phyloP scores from a whole-genome alignment of 805 yeast genomes.

The Kodamaea jinghongensis region DNA sequence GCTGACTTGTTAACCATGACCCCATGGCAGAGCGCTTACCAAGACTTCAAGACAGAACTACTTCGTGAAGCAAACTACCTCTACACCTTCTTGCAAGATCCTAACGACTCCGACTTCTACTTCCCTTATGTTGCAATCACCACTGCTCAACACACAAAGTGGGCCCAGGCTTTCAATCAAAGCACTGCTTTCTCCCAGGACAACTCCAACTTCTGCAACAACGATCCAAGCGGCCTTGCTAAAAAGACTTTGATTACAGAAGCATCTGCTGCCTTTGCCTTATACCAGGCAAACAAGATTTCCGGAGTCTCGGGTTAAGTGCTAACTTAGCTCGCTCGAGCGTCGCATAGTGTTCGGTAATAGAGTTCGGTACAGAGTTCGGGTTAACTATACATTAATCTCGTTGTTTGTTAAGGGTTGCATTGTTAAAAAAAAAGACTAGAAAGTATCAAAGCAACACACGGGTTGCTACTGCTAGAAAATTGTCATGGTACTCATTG shows the following conservation, averaged over 20 bases:
- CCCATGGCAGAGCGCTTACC: conserved; percentile 4
- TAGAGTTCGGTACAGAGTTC: no score
- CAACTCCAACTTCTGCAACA: conserved; percentile 8
- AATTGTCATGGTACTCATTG: no score
- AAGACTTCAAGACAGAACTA: conserved; percentile 11
- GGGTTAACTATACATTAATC: no score
- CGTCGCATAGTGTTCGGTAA: no score
- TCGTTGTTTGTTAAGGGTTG: no score
- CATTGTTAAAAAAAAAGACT: no score
- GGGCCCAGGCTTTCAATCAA: conserved; percentile 3
- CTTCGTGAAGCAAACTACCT: conserved; percentile 15
- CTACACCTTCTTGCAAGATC: conserved; percentile 15
- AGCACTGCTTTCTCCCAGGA: neutral
- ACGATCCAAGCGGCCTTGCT: conserved; percentile 8
- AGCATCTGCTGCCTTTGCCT: conserved; percentile 17
- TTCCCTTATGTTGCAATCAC: conserved; percentile 4
- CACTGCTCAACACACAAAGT: neutral
- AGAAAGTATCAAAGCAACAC: no score
- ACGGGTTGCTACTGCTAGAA: no score
- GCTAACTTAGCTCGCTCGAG: no score
- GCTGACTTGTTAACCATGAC: conserved; percentile 16
- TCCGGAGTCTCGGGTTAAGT: no score
- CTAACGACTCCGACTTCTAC: conserved; percentile 11
- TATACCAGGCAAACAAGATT: conserved; percentile 10
- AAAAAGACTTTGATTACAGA: conserved; percentile 16